phyloP scores from a whole-genome alignment of 257 asterid species.

The Sherardia arvensis region DNA sequence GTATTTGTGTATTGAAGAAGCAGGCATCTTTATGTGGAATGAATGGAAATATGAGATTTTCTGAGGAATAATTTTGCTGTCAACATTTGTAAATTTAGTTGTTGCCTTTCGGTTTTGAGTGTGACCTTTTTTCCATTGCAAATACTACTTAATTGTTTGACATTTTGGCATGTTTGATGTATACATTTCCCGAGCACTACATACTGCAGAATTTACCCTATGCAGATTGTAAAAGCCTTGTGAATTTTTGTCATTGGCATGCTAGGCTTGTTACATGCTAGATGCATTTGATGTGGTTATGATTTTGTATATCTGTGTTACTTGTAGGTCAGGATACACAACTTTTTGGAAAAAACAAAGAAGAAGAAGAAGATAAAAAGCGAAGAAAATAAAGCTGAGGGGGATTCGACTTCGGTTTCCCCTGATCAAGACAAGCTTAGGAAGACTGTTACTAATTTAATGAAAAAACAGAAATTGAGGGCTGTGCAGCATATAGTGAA shows the following conservation, averaged over 20 bases:
- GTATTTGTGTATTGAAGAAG: neutral
- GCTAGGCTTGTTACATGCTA: too few relatives aligned
- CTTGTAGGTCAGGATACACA: slow-evolving; percentile 65
- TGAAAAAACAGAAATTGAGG: slow-evolving; percentile 68
- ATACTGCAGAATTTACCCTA: neutral
- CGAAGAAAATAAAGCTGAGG: slow-evolving; percentile 27
- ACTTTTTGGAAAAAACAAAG: slow-evolving; percentile 64
- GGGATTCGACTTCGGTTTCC: slow-evolving; percentile 26
- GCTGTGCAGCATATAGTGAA: slow-evolving; percentile 65
- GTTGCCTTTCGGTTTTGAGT: neutral
- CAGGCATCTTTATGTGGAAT: neutral
- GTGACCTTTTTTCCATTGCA: too few relatives aligned
- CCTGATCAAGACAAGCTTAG: slow-evolving; percentile 41
- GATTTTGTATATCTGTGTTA: slow-evolving; percentile 8
- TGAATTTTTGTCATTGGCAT: neutral
- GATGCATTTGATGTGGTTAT: neutral
- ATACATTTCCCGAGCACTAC: neutral
- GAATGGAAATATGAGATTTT: neutral
- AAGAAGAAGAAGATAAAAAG: slow-evolving; percentile 30
- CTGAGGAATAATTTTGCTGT: neutral
- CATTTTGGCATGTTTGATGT: neutral
- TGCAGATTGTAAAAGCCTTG: neutral
- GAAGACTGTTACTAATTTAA: slow-evolving; percentile 49
- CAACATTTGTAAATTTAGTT: neutral
- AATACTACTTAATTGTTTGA: too few relatives aligned